These are phyloP conservation scores for Globisporangium paddicum DNA, from an alignment of 352 stramenopile genomes.

Conservation along the genomic window DNA sequence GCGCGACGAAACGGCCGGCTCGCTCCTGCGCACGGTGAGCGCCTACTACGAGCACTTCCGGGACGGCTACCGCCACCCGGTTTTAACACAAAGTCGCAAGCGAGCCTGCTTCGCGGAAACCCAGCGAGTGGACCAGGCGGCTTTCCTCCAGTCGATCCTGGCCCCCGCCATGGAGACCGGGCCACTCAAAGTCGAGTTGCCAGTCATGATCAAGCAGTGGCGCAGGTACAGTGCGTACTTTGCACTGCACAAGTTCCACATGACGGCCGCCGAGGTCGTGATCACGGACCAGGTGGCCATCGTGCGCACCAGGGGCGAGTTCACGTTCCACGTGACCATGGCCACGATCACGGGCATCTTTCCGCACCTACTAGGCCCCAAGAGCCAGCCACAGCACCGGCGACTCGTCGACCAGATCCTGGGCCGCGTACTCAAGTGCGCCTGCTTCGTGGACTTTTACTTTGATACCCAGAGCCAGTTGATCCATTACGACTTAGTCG, in stretches of 20 bases:
- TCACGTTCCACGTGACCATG: neutral
- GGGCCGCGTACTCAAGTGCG: constrained; percentile 12
- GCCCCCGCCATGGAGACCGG: constrained; percentile 8
- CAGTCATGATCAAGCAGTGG: constrained; percentile 15
- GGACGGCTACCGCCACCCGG: constrained; percentile 5
- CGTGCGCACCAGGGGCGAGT: constrained; percentile 10
- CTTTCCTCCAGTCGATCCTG: constrained; percentile 13
- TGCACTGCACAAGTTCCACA: constrained; percentile 1
- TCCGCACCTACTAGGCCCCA: neutral
- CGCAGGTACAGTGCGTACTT: constrained; percentile 8
- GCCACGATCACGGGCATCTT: constrained; percentile 9
- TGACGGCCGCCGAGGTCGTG: constrained; percentile 5
- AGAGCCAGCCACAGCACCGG: neutral
- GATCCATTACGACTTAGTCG: constrained; percentile 17
- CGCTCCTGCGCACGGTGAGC: constrained; percentile 8
- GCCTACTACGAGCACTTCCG: constrained; percentile 8
- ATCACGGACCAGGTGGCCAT: constrained; percentile 3
- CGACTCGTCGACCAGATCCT: constrained; percentile 15
- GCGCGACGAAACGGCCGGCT: constrained; percentile 7
- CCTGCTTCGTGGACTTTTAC: constrained; percentile 19
- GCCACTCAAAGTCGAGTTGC: neutral
- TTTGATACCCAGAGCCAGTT: constrained; percentile 19
- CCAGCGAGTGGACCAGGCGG: neutral
- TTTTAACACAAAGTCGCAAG: neutral
- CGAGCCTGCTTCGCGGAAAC: neutral